Evolutionary conservation across 805 yeast genomes (phyloP), one percentile per base, ranked within the genome.

Genomic region (Debaryomyces maramus): DNA sequence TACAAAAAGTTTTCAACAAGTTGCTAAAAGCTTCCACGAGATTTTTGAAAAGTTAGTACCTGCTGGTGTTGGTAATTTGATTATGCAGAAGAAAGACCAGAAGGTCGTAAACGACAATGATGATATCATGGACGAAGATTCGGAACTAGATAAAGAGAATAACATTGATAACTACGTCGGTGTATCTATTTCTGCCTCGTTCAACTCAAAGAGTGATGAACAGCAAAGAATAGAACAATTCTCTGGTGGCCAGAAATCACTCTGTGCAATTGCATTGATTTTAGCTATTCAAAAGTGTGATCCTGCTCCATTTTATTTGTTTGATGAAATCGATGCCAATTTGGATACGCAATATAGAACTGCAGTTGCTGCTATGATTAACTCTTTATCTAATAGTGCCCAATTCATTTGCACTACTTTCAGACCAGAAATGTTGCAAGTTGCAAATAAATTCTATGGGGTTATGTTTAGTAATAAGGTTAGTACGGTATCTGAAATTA

Each of bases 321-420:
- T 93, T 61, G 99, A 93, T 63, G 99, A 93, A 67, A 85, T 93
- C 43, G 99, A 93, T 65, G 97, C 98, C 4, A 93, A 91, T 51
- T 71, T 93, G 46, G 99, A 93, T 63, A 80, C 95, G 2, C 96
- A 87, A 55, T 91, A 90, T 56, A 77, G 99, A 53, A 77, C 86
- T 0, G 80, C 96, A 0, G 96, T 93, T 15, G 96, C 98, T 0
- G 65, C 72, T 23, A 67, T 87, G 70, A 81, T 93, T 39, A 72
- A 78, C 48, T 72, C 77, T 24, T 63, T 90, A 39, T 78, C 96
- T 15, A 33, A 39, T 18, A 63, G 73, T 39, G 95, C 95, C 10
- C 99, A 93, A 62, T 93, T 91, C 55, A 88, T 93, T 27, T 90
- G 98, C 60, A 93, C 99, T 1, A 93, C 99, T 0, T 93, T 93